Conservation (phyloP, 176 grass and related monocot genomes). For the Themeda triandra region DNA sequence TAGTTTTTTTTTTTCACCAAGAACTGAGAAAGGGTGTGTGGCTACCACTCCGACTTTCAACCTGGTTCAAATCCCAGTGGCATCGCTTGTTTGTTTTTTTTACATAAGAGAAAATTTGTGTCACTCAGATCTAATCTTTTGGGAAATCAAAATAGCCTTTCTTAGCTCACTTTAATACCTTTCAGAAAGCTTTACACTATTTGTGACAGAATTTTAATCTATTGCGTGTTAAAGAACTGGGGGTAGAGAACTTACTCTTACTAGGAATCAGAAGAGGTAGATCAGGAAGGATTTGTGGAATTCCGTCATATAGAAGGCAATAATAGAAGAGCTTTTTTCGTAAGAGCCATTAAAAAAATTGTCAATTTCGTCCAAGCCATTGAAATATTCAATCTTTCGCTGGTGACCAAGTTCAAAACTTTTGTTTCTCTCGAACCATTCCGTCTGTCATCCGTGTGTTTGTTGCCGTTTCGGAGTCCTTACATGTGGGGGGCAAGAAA, state of each 20-base stretch:
- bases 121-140: neutral
- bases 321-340: too few species aligned
- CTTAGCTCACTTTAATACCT: neutral
- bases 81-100: too few species aligned
- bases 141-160: neutral
- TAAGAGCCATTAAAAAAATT: too few species aligned
- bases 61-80: slow-evolving; percentile 76
- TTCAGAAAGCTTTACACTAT: neutral
- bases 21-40: neutral
- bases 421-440: too few species aligned
- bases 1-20: neutral
- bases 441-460: too few species aligned
- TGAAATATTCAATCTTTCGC: too few species aligned
- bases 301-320: neutral
- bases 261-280: too few species aligned
- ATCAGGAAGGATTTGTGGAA: neutral
- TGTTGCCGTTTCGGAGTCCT: too few species aligned
- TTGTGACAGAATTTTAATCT: neutral
- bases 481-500: too few species aligned
- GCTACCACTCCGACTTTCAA: slow-evolving; percentile 34
- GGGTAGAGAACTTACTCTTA: neutral
- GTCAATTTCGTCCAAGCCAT: too few species aligned
- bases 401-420: too few species aligned
- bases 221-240: neutral
- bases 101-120: neutral